Conservation (phyloP, 1,139 yeast genomes). For the Candida neerlandica region DNA sequence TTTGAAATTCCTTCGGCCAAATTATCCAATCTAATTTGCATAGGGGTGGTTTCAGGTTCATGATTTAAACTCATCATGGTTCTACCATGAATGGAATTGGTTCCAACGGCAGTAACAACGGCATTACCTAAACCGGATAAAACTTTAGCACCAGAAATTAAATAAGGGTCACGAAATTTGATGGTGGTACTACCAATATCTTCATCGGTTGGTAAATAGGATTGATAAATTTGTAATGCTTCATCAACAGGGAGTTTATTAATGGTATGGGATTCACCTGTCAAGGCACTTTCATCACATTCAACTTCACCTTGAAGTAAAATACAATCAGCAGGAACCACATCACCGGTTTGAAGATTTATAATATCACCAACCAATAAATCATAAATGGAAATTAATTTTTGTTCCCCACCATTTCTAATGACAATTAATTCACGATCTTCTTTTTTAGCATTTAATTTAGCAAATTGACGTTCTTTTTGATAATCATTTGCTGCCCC, state of each 20-base stretch:
- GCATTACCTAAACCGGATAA: slow-evolving; percentile 87
- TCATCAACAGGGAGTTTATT: slow-evolving; percentile 59
- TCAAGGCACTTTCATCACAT: slow-evolving; percentile 89
- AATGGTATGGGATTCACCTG: slow-evolving; percentile 91
- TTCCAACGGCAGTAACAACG: slow-evolving; percentile 88
- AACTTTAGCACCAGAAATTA: slow-evolving; percentile 89
- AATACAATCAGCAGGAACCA: slow-evolving; percentile 86
- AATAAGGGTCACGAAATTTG: slow-evolving; percentile 68
- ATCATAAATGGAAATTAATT: slow-evolving; percentile 71
- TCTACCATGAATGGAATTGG: slow-evolving; percentile 85
- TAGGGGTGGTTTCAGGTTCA: slow-evolving; percentile 83
- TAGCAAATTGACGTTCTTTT: slow-evolving; percentile 91
- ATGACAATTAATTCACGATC: slow-evolving; percentile 79
- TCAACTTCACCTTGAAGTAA: slow-evolving; percentile 78
- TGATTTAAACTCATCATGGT: slow-evolving; percentile 78
- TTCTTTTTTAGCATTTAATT: slow-evolving; percentile 83
- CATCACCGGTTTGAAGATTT: slow-evolving; percentile 88
- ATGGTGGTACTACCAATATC: slow-evolving; percentile 53
- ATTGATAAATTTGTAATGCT: slow-evolving; percentile 41
- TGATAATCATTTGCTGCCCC: slow-evolving; percentile 96
- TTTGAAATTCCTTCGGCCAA: slow-evolving; percentile 94
- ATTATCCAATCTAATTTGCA: slow-evolving; percentile 77
- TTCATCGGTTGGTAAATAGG: slow-evolving; percentile 33
- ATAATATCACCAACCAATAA: slow-evolving; percentile 85
- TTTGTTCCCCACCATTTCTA: slow-evolving; percentile 75